These are phyloP conservation scores for Botrytis fabae DNA, from an alignment of 2,329 filamentous ascomycete species.

Conservation along the genomic window DNA sequence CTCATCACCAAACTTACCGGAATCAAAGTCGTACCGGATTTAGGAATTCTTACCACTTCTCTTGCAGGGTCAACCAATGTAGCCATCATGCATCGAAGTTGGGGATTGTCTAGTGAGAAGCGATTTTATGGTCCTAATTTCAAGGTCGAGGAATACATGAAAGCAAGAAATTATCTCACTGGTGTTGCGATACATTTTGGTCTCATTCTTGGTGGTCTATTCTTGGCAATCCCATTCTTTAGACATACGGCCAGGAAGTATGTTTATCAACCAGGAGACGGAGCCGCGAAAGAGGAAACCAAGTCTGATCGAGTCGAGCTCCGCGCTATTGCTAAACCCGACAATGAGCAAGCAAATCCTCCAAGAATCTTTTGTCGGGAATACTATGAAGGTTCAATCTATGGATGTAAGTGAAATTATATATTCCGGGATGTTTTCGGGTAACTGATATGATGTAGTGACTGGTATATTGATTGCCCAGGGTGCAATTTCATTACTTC, in stretches of 20 bases:
- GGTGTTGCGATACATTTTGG: conserved; percentile 54
- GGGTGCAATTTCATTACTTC: conserved; percentile 64
- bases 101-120: conserved; percentile 55
- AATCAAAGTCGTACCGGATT: conserved; percentile 48
- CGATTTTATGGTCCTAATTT: conserved; percentile 63
- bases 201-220: conserved; percentile 46
- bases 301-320: conserved; percentile 63
- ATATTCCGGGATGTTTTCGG: not conserved
- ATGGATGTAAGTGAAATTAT: conserved; percentile 54
- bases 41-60: conserved; percentile 58
- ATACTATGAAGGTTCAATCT: conserved; percentile 61
- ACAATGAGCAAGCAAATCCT: conserved; percentile 45
- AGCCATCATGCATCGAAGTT: conserved; percentile 59
- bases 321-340: conserved; percentile 63
- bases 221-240: conserved; percentile 42
- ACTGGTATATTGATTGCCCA: conserved; percentile 65
- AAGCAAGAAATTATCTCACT: conserved; percentile 50
- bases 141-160: conserved; percentile 56
- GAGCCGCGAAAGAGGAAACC: conserved; percentile 52
- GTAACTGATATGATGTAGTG: conserved; percentile 47
- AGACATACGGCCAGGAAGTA: conserved; percentile 48
- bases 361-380: conserved; percentile 53
- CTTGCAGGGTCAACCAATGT: conserved; percentile 52
- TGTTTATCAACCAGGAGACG: conserved; percentile 56
- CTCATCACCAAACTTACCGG: conserved; percentile 52